Base-by-base conservation (phyloP, 2,329 filamentous ascomycete species). In the Leptographium flavum region DNA sequence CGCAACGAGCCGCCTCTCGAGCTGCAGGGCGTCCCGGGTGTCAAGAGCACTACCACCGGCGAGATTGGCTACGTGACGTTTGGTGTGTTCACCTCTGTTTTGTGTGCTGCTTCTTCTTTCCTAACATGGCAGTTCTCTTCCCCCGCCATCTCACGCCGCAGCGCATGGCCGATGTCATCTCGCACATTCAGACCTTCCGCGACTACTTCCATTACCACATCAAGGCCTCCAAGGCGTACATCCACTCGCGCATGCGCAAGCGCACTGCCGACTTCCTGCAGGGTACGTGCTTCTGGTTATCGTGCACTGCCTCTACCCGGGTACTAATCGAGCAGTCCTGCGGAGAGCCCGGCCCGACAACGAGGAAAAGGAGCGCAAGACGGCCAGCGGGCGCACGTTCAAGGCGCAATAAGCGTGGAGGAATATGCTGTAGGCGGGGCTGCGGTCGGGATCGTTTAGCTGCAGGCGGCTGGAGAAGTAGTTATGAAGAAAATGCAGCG, bases 171-270 rank as follows among this genome's bases (percentile, higher is more conserved):
- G 88, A 95, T 54, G 88, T 93, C 61, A 98, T 99, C 55, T 95
- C 88, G 42, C 93, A 98, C 63, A 96, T 99, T 57, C 93, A 99
- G 67, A 99, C 92, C 14, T 98, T 98, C 84, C 85, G 92, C 54
- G 92, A 98, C 61, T 98, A 98, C 66, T 98, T 99, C 73, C 92
- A 99, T 65, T 99, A 99, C 64, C 92, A 98, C 66, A 98, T 98
- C 68, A 98, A 98, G 69, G 93, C 92, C 27, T 95, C 88, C 51
- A 98, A 98, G 73, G 92, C 93, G 44, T 98, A 95, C 60, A 98
- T 98, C 53, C 92, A 98, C 73, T 93, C 88, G 30, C 79, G 93
- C 58, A 98, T 98, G 92, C 81, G 92, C 61, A 86, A 90, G 70
- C 79, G 92, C 63, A 98, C 93, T 10, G 92, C 92, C 42, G 93